Evolutionary conservation across 768 basidiomycete genomes (phyloP).

Genomic region (Nidula microcarpa): DNA sequence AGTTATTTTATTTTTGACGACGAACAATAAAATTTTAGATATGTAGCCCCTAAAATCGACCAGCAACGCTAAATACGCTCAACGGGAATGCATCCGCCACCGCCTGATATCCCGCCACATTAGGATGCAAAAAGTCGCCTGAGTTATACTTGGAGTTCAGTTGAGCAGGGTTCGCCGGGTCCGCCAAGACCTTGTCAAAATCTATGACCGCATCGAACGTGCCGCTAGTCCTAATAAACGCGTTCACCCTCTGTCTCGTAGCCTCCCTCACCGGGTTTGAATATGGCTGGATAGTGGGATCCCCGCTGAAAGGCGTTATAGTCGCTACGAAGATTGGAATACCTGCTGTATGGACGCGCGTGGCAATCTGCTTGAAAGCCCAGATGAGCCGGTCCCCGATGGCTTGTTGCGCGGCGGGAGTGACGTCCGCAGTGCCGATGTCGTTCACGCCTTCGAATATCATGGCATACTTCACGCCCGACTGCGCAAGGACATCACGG

Average conservation of each 20-base stretch:
- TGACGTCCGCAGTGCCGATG: conserved; percentile 37
- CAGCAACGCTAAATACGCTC: conserved; percentile 23
- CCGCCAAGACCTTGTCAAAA: conserved; percentile 38
- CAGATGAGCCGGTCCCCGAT: conserved; percentile 37
- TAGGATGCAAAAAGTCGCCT: conserved; percentile 47
- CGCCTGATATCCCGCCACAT: conserved; percentile 39
- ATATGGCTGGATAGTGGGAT: conserved; percentile 31
- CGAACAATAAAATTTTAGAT: too few relatives aligned
- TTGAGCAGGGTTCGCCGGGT: conserved; percentile 32
- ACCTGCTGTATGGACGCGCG: conserved; percentile 34
- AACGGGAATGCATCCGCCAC: conserved; percentile 40
- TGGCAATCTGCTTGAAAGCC: conserved; percentile 42
- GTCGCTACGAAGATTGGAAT: conserved; percentile 47
- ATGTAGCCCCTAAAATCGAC: too few relatives aligned
- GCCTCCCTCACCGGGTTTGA: conserved; percentile 33
- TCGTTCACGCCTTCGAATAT: conserved; percentile 56
- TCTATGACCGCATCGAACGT: conserved; percentile 44
- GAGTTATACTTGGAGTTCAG: conserved; percentile 33
- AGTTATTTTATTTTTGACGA: too few relatives aligned
- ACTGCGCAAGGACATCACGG: conserved; percentile 45
- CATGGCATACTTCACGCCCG: conserved; percentile 42
- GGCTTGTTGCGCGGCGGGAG: conserved; percentile 26
- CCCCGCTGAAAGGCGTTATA: conserved; percentile 44
- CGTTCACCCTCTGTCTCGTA: conserved; percentile 38
- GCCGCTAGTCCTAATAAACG: conserved; percentile 36